Conservation (phyloP, 73 alveolate genomes). For the Paramecium primaurelia region DNA sequence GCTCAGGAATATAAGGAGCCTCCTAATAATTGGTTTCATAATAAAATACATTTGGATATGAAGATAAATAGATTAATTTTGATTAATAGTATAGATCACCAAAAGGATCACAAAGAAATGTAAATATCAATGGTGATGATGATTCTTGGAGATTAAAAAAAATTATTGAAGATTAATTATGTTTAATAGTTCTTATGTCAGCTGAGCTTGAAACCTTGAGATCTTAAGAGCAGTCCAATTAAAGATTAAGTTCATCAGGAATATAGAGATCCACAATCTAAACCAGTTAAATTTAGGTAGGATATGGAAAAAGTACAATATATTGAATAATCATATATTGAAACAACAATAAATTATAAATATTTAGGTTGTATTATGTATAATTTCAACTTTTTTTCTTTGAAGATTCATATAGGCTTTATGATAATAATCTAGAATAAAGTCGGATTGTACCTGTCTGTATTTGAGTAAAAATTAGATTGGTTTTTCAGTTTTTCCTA, state of each 20-base stretch:
- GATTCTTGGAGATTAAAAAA: background rate
- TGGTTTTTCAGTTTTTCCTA: no score
- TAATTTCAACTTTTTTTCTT: background rate
- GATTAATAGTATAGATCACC: background rate
- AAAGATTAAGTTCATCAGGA: background rate
- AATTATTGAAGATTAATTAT: background rate
- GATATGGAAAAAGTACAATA: background rate
- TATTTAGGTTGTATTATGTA: background rate
- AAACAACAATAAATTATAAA: background rate
- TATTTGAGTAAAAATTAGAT: no score
- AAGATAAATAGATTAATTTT: background rate
- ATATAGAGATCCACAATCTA: background rate
- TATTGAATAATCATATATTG: background rate
- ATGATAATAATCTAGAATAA: background rate
- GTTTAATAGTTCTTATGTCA: conserved; percentile 31
- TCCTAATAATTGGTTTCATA: background rate
- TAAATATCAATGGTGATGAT: background rate
- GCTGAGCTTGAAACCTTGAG: conserved; percentile 22
- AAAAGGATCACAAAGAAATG: background rate
- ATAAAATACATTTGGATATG: background rate
- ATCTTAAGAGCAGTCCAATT: background rate
- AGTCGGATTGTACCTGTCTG: background rate
- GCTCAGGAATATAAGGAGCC: background rate
- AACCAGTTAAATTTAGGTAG: background rate
- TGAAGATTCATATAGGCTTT: background rate